These are phyloP conservation scores for Graphium sp. DNA, from an alignment of 2,329 filamentous ascomycete genomes.

Conservation along the genomic window DNA sequence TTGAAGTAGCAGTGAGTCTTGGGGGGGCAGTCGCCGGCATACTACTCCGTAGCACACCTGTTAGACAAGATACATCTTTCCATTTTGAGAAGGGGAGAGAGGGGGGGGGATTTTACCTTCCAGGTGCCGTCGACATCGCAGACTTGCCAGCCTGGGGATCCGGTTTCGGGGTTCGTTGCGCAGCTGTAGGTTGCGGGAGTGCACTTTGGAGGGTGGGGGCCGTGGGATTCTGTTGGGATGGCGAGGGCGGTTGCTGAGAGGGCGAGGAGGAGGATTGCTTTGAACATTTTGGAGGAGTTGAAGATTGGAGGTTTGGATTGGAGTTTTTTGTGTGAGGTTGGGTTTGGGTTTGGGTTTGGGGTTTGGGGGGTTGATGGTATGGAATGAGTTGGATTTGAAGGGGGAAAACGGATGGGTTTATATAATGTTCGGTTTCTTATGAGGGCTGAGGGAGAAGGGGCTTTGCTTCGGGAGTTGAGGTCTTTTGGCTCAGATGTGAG, in stretches of 20 bases:
- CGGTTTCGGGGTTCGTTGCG: slow-evolving; percentile 7
- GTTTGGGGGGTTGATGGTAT: too few species aligned
- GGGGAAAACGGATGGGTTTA: too few species aligned
- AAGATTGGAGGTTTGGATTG: background rate
- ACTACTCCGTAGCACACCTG: slow-evolving; percentile 8
- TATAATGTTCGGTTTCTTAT: too few species aligned
- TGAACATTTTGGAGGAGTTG: slow-evolving; percentile 5
- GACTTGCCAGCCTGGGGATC: slow-evolving; percentile 13
- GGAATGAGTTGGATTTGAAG: too few species aligned
- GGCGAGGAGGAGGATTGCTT: slow-evolving; percentile 8
- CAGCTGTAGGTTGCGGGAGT: slow-evolving; percentile 18
- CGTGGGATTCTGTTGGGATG: slow-evolving; percentile 3
- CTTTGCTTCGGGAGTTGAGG: too few species aligned
- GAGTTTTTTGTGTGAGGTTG: background rate
- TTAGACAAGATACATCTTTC: background rate
- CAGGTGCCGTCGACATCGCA: slow-evolving; percentile 14
- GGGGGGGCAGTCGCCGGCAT: slow-evolving; percentile 16
- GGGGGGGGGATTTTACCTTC: slow-evolving; percentile 13
- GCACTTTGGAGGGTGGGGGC: slow-evolving; percentile 9
- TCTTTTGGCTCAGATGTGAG: too few species aligned
- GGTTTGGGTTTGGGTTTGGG: too few species aligned
- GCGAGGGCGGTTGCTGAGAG: slow-evolving; percentile 8
- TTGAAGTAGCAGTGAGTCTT: slow-evolving; percentile 19
- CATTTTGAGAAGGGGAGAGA: background rate
- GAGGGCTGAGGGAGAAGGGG: too few species aligned